Evolutionary conservation across 2,329 filamentous ascomycete genomes (phyloP).

Genomic region (Phaeosphaeriaceae sp.): DNA sequence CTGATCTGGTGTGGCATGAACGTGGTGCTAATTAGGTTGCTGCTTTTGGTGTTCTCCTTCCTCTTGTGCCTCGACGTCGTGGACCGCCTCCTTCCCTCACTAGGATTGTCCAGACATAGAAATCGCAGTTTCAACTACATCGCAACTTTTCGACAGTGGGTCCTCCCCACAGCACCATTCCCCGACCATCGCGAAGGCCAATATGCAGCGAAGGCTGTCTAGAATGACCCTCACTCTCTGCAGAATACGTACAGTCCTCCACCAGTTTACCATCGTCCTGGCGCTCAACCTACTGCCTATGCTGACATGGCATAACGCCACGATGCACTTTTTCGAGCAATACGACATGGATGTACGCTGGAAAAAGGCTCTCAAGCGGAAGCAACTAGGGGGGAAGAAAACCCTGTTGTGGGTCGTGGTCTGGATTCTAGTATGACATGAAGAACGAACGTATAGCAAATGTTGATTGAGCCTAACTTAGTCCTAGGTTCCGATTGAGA

Average conservation of each 20-base stretch:
- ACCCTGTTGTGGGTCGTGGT: conserved; percentile 16
- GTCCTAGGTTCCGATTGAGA: conserved; percentile 14
- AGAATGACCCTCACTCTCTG: background rate
- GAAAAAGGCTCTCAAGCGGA: conserved; percentile 4
- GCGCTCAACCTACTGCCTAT: conserved; percentile 22
- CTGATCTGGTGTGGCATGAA: too few relatives aligned
- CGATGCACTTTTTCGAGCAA: conserved; percentile 16
- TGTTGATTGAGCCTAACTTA: background rate
- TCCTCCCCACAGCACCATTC: too few relatives aligned
- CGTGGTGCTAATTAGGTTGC: too few relatives aligned
- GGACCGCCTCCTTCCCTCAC: too few relatives aligned
- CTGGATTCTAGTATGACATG: conserved; percentile 3
- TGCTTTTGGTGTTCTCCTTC: too few relatives aligned
- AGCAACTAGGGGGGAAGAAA: background rate
- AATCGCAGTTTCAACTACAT: too few relatives aligned
- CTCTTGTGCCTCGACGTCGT: too few relatives aligned
- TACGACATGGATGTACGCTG: conserved; percentile 25
- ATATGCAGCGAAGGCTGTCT: background rate
- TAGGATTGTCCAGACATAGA: too few relatives aligned
- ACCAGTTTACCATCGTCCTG: conserved; percentile 15
- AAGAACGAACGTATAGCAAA: background rate
- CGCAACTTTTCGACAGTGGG: too few relatives aligned
- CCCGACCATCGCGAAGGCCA: background rate
- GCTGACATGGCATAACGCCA: conserved; percentile 30
- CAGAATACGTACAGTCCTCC: background rate